Percentiles rank a stretch among this genome's conserved stretches.
phyloP scores from a whole-genome alignment of 148 eudicot species.

The Chenopodium album region DNA sequence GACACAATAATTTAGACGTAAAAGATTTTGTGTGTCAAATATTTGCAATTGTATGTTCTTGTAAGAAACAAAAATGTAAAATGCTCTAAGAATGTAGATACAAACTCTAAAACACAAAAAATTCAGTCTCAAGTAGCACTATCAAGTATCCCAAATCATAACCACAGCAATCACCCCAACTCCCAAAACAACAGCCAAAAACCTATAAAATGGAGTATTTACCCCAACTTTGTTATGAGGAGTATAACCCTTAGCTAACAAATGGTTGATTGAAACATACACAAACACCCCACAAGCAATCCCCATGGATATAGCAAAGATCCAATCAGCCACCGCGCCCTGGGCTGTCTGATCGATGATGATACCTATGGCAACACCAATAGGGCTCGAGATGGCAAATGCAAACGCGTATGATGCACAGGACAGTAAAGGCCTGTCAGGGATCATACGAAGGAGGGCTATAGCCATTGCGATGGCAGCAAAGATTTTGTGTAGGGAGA shows the following conservation, averaged over 20 bases:
- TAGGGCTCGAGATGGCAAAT: slow-evolving; percentile 62
- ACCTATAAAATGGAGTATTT: slow-evolving; percentile 41
- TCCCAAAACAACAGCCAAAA: slow-evolving; percentile 50
- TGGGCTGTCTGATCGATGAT: slow-evolving; percentile 51
- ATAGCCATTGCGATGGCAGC: slow-evolving; percentile 72
- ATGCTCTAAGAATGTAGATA: background rate
- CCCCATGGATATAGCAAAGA: slow-evolving; percentile 62
- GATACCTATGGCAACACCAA: slow-evolving; percentile 65
- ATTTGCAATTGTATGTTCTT: background rate
- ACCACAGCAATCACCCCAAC: slow-evolving; percentile 65
- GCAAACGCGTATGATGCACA: slow-evolving; percentile 59
- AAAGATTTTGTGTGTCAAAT: background rate
- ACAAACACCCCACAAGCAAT: slow-evolving; percentile 66
- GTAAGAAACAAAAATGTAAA: background rate
- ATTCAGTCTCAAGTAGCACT: background rate
- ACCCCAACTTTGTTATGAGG: slow-evolving; percentile 30
- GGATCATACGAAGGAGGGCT: slow-evolving; percentile 62
- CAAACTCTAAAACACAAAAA: background rate
- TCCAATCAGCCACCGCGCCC: slow-evolving; percentile 61
- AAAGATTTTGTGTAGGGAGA: slow-evolving; percentile 60
- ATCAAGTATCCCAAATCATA: slow-evolving; percentile 71
- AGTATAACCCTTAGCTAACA: slow-evolving; percentile 51
- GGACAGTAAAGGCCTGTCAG: slow-evolving; percentile 51
- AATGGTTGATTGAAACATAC: slow-evolving; percentile 59
- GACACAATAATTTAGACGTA: background rate